These are phyloP conservation scores for Trametes hirsuta DNA, from an alignment of 1,284 basidiomycete genomes.

Conservation along the genomic window DNA sequence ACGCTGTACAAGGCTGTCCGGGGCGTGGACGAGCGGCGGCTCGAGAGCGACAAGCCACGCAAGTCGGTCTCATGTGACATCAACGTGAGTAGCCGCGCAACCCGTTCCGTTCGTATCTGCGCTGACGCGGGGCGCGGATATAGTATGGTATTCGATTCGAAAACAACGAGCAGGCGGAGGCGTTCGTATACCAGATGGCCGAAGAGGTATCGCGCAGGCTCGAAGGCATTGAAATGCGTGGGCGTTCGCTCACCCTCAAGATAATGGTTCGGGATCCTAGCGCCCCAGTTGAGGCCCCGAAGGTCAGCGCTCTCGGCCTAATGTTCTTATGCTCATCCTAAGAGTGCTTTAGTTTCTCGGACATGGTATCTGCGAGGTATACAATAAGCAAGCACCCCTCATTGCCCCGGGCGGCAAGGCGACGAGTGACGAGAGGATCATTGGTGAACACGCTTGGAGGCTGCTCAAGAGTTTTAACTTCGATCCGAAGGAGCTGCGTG, in stretches of 20 bases:
- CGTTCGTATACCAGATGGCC: constrained; percentile 76
- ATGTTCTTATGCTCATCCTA: neutral
- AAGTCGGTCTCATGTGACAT: constrained; percentile 92
- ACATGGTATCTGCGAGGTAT: constrained; percentile 86
- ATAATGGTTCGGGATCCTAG: constrained; percentile 87
- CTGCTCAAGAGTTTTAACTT: constrained; percentile 76
- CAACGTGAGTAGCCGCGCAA: constrained; percentile 63
- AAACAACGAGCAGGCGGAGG: constrained; percentile 77
- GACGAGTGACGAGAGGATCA: constrained; percentile 72
- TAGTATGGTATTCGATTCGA: constrained; percentile 96
- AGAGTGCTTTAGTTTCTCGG: constrained; percentile 76
- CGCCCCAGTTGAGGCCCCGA: constrained; percentile 92
- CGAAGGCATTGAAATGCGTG: constrained; percentile 67
- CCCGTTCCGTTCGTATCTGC: neutral
- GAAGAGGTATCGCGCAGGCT: constrained; percentile 77
- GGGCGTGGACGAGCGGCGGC: constrained; percentile 79
- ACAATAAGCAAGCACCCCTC: constrained; percentile 75
- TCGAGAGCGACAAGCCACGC: constrained; percentile 84
- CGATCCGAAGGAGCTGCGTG: constrained; percentile 87
- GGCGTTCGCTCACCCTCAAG: constrained; percentile 81
- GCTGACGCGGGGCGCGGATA: constrained; percentile 8
- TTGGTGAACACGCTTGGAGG: constrained; percentile 81
- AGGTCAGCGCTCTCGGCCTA: constrained; percentile 50
- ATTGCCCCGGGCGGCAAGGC: constrained; percentile 62
- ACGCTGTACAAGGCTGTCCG: constrained; percentile 83